A percentile compares a stretch with the other conserved stretches of the same genome.
Evolutionary conservation across 257 asterid genomes (phyloP).

Genomic region (Scutellaria barbata): DNA sequence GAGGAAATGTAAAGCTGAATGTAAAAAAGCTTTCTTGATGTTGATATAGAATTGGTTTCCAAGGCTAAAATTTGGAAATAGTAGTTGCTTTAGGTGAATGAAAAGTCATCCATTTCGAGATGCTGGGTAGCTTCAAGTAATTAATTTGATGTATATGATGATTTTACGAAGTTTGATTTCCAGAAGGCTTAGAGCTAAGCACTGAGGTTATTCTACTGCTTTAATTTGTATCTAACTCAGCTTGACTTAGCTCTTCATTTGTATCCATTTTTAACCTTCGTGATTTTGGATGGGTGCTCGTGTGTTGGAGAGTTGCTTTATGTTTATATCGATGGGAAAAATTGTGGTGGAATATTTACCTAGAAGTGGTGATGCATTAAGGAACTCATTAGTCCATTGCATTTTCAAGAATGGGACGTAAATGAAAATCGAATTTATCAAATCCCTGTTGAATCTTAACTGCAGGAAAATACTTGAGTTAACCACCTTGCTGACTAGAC

Average conservation of each 20-base stretch:
- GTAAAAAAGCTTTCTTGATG: not conserved
- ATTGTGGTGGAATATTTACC: too few species aligned
- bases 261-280: too few species aligned
- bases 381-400: not conserved
- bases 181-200: conserved; percentile 15
- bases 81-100: conserved; percentile 3
- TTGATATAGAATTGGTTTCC: not conserved
- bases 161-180: not conserved
- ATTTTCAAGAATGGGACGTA: not conserved
- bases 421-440: not conserved
- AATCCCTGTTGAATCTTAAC: not conserved
- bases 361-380: not conserved
- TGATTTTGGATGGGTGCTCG: too few species aligned
- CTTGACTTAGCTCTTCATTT: not conserved
- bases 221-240: not conserved
- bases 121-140: not conserved
- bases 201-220: not conserved
- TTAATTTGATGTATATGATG: not conserved
- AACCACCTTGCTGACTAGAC: conserved; percentile 4
- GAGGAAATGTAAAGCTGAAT: not conserved
- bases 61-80: not conserved
- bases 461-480: conserved; percentile 33
- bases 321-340: too few species aligned
- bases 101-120: not conserved
- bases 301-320: too few species aligned